phyloP scores from a whole-genome alignment of 495 filamentous ascomycete species.

The Trichoderma reesei region DNA sequence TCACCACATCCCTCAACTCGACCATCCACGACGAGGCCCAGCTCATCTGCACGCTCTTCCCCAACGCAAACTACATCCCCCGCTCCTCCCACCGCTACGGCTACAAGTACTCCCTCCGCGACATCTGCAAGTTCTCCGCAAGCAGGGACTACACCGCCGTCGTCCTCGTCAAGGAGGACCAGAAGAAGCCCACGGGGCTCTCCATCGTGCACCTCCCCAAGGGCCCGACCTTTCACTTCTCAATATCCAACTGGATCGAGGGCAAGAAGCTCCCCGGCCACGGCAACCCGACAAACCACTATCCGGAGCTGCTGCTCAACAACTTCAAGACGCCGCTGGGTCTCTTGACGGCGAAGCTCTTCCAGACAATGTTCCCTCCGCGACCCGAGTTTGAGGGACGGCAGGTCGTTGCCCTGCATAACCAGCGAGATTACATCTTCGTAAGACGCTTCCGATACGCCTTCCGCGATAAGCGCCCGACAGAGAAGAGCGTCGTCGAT shows the following conservation, averaged over 20 bases:
- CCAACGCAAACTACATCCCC: constrained; percentile 75
- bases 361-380: constrained; percentile 73
- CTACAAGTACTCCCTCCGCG: constrained; percentile 79
- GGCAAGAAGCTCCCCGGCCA: constrained; percentile 78
- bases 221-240: constrained; percentile 68
- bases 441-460: constrained; percentile 82
- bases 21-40: constrained; percentile 75
- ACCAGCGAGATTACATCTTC: constrained; percentile 95
- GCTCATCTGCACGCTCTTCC: constrained; percentile 69
- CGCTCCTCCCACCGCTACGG: constrained; percentile 69
- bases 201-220: constrained; percentile 72
- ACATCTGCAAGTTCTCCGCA: constrained; percentile 78
- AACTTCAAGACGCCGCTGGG: constrained; percentile 92
- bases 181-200: constrained; percentile 65
- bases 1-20: constrained; percentile 80
- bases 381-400: constrained; percentile 73
- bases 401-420: constrained; percentile 86
- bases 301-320: constrained; percentile 88
- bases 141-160: constrained; percentile 72
- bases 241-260: constrained; percentile 75
- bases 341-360: constrained; percentile 76
- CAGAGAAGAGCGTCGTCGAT: constrained; percentile 78
- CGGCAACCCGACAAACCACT: constrained; percentile 79
- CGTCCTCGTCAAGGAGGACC: constrained; percentile 73
- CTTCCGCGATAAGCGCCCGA: constrained; percentile 74